Base-by-base conservation (phyloP, 331 rosid species). In the Malus hybrid region DNA sequence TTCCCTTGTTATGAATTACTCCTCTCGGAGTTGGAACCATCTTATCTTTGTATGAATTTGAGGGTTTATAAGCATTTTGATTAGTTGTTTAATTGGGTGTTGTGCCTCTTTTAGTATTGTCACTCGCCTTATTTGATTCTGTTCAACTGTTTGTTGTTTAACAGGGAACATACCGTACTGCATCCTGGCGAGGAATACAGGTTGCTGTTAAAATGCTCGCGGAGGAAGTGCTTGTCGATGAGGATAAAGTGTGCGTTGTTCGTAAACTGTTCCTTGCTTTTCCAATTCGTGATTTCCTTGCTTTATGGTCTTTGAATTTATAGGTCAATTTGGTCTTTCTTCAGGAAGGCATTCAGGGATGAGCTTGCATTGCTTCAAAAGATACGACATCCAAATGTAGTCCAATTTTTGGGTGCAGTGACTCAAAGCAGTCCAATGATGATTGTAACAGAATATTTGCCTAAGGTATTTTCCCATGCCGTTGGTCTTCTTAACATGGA, bases 321-420 rank as follows among this genome's bases (percentile, higher is more conserved):
- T 70, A 28, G 76, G 58, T 72, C 68, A 58, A 39, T 57, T 66
- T 76, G 48, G 56, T 70, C 67, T 62, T 71, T 76, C 10, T 63
- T 63, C 90, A 93, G 98, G 81, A 87, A 78, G 79, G 97, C 95
- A 48, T 93, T 93, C 78, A 88, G 82, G 18, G 96, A 93, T 48
- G 98, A 93, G 87, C 96, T 93, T 71, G 86, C 90, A 30, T 79
- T 93, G 75, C 89, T 89, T 73, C 95, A 93, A 84, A 93, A 88
- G 82, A 79, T 88, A 81, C 78, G 98, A 60, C 98, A 93, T 87
- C 98, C 98, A 64, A 93, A 93, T 84, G 96, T 93, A 3, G 98
- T 93, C 70, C 98, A 93, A 81, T 93, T 93, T 91, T 79, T 93
- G 57, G 98, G 98, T 65, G 98, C 98, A 11, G 98, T 93, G 52